Base-by-base conservation (phyloP, 805 yeast species). In the Clavispora carvajalis region DNA sequence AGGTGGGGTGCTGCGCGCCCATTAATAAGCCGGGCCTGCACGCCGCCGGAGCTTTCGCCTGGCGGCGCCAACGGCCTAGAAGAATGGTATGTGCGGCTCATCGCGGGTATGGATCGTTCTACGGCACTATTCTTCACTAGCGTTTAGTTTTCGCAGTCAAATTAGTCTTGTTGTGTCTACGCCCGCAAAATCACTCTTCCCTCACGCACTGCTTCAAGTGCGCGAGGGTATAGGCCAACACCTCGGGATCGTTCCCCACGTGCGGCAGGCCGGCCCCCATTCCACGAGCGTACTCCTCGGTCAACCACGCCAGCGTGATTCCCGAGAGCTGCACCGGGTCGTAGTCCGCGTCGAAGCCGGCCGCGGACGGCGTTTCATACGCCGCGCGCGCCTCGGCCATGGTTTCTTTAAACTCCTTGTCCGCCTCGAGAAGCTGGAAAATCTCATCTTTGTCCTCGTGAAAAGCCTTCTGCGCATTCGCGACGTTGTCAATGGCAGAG, bases 391-490 rank as follows among this genome's bases (percentile, higher is more conserved):
- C 49, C 23, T 61, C 63, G n/a, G 45, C 53, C 24, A 63, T 44
- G n/a, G 46, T 41, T 7, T 47, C 40, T 12, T 50, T 49, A 44
- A 53, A 67, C 1, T 56, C 57, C 23, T 53, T 52, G 43, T 68
- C 71, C 36, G 66, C 69, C 7, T 57, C 59, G 15, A 67, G 34
- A 6, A 68, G 48, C 19, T 46, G 46, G 24, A 49, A 42, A 8
- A 69, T 64, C 40, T 68, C 74, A 34, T 64, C 68, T 37, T 66
- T 64, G 43, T 69, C 73, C 44, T 68, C 73, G 36, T 65, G 67
- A 36, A 63, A 63, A 5, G 68, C 58, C 45, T 62, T 67, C 37
- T 63, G 68, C 1, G 65, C 58, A 41, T 58, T 68, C 43, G 61
- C 49, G 9, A 55, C 52, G 45, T 62, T 66, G 42, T 68, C 73